phyloP scores from a whole-genome alignment of 73 alveolate species.

The Breviolum minutum region DNA sequence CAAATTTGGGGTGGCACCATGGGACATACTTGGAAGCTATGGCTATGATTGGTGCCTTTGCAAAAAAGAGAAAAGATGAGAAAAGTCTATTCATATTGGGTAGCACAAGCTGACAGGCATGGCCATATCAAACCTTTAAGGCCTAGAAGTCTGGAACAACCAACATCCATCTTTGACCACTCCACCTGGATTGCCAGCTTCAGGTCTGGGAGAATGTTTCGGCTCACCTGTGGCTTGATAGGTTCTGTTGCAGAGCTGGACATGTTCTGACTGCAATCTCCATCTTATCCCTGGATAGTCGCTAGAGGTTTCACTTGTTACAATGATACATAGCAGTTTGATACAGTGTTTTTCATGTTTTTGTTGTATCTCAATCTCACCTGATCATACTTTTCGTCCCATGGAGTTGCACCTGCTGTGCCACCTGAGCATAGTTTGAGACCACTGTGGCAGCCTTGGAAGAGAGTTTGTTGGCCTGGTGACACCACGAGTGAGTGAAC shows the following conservation, averaged over 20 bases:
- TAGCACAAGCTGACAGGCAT: no score
- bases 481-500: neutral
- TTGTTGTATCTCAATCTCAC: no score
- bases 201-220: constrained; percentile 76
- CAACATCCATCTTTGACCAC: neutral
- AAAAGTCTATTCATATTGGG: no score
- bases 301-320: neutral
- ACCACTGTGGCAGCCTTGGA: constrained; percentile 82
- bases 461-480: constrained; percentile 67
- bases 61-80: no score
- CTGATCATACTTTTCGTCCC: neutral
- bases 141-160: neutral
- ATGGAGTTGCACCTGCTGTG: constrained; percentile 43
- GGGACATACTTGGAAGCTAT: no score
- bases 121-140: no score
- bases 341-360: neutral
- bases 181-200: constrained; percentile 82
- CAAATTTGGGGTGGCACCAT: neutral
- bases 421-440: constrained; percentile 82
- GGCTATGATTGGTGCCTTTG: neutral
- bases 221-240: constrained; percentile 34
- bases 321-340: neutral
- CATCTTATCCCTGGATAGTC: neutral
- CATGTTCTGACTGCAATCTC: neutral
- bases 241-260: no score